Evolutionary conservation across 257 asterid genomes (phyloP).

Genomic region (Leonotis leonurus): DNA sequence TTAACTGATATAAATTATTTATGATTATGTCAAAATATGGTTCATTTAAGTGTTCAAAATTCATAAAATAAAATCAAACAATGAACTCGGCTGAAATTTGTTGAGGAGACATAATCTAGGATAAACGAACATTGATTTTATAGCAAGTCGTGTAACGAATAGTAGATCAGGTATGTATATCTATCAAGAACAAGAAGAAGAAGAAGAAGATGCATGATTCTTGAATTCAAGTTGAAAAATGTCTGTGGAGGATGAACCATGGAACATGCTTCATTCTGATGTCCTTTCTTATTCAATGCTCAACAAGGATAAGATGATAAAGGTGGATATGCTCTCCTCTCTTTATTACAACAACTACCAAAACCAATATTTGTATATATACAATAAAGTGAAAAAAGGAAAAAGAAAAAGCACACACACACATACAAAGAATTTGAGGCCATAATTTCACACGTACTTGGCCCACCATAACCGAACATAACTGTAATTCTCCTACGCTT

Average conservation of each 20-base stretch:
- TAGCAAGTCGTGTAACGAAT: too few species aligned
- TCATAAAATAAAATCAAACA: too few species aligned
- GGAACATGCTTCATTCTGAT: slow-evolving; percentile 5
- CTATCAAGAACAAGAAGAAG: too few species aligned
- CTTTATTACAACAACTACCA: neutral
- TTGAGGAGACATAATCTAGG: too few species aligned
- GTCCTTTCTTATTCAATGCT: slow-evolving; percentile 7
- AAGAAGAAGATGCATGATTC: neutral
- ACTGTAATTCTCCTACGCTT: neutral
- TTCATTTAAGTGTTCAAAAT: too few species aligned
- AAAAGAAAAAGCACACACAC: neutral
- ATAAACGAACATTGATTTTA: too few species aligned
- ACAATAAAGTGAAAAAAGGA: neutral
- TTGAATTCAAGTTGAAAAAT: neutral
- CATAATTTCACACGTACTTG: neutral
- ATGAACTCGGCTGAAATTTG: too few species aligned
- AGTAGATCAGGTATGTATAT: too few species aligned
- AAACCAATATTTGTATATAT: neutral
- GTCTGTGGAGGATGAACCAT: slow-evolving; percentile 2
- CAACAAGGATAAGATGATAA: slow-evolving; percentile 28
- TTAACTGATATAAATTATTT: neutral
- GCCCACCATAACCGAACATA: neutral
- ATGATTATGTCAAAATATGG: neutral
- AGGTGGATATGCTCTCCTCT: slow-evolving; percentile 23
- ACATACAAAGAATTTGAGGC: neutral